Evolutionary conservation across 2,329 filamentous ascomycete species (phyloP).

Genomic region (Tothia fuscella): DNA sequence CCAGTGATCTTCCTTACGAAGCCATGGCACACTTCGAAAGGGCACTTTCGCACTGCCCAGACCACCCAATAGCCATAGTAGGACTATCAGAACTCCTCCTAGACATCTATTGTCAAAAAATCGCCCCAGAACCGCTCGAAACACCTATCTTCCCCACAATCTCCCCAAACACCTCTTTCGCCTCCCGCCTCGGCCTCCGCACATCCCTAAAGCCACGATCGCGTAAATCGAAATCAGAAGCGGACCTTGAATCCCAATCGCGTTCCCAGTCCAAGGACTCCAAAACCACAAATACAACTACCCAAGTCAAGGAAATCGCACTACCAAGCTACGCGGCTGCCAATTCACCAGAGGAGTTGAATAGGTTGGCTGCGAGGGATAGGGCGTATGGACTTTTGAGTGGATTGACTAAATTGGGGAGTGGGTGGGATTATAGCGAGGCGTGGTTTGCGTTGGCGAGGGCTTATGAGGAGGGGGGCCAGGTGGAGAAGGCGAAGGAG

Average conservation of each 20-base stretch:
- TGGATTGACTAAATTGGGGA: constrained; percentile 70
- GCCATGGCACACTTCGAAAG: constrained; percentile 72
- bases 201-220: not conserved
- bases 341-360: constrained; percentile 50
- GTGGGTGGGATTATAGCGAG: constrained; percentile 82
- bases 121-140: constrained; percentile 41
- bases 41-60: constrained; percentile 63
- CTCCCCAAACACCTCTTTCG: constrained; percentile 9
- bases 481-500: constrained; percentile 78
- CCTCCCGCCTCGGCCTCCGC: constrained; percentile 1
- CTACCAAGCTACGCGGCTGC: not conserved
- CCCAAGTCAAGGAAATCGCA: not conserved
- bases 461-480: constrained; percentile 77
- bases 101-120: constrained; percentile 62
- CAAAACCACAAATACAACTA: not conserved
- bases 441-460: constrained; percentile 85
- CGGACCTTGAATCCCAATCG: not conserved
- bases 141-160: constrained; percentile 13
- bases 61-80: constrained; percentile 71
- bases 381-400: constrained; percentile 76
- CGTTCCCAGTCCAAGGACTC: not conserved
- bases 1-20: constrained; percentile 50
- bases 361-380: constrained; percentile 80
- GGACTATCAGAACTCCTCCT: constrained; percentile 75
- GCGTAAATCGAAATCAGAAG: not conserved